A percentile compares a stretch with the other conserved stretches of the same genome.
phyloP scores from a whole-genome alignment of 2,329 filamentous ascomycete species.

The Pseudonectria buxi region DNA sequence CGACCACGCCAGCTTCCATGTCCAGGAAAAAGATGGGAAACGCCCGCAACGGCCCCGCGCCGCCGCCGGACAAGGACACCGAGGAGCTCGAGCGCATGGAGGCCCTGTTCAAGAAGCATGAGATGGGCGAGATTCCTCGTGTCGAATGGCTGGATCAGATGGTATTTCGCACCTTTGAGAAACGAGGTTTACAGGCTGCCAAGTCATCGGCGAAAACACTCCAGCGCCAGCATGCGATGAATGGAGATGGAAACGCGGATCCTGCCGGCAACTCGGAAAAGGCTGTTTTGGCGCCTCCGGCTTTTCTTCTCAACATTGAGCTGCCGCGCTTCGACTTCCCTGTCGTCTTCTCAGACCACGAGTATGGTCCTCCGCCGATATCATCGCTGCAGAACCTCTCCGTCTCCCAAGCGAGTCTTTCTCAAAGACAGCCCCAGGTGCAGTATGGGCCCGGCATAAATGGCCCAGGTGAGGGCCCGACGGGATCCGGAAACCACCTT shows the following conservation, averaged over 20 bases:
- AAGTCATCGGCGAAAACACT: constrained; percentile 55
- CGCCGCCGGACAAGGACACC: constrained; percentile 59
- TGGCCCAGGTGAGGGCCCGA: constrained; percentile 48
- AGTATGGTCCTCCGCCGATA: constrained; percentile 79
- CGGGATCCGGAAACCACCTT: constrained; percentile 51
- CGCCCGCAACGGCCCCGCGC: constrained; percentile 41
- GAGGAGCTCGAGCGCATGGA: constrained; percentile 87
- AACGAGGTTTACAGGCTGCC: constrained; percentile 59
- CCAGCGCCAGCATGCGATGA: constrained; percentile 39
- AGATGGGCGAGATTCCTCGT: constrained; percentile 90
- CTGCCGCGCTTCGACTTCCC: constrained; percentile 93
- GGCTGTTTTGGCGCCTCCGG: constrained; percentile 33
- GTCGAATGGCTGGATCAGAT: constrained; percentile 95
- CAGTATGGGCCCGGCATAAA: constrained; percentile 87
- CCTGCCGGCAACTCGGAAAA: constrained; percentile 24
- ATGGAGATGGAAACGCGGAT: constrained; percentile 27
- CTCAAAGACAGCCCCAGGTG: constrained; percentile 80
- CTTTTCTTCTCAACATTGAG: constrained; percentile 82
- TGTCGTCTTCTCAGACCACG: constrained; percentile 88
- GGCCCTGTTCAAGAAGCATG: constrained; percentile 89
- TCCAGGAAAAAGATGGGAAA: constrained; percentile 49
- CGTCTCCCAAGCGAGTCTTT: constrained; percentile 56
- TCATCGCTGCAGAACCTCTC: constrained; percentile 61
- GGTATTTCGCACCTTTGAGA: constrained; percentile 86
- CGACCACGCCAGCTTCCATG: constrained; percentile 65